Evolutionary conservation across 257 asterid species (phyloP).

Genomic region (Solanum pennellii): DNA sequence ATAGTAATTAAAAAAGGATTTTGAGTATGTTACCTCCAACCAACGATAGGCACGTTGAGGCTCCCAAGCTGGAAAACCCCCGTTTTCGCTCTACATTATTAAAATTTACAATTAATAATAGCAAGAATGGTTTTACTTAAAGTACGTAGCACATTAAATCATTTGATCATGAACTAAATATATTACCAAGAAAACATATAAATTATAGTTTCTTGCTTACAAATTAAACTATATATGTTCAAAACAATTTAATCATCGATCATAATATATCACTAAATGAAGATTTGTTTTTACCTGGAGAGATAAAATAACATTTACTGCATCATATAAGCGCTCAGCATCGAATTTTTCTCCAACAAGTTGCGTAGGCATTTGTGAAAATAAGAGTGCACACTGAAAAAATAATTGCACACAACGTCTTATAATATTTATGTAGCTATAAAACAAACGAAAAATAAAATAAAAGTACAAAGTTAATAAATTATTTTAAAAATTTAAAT

Average conservation of each 20-base stretch:
- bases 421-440: neutral
- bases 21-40: slow-evolving; percentile 31
- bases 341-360: slow-evolving; percentile 25
- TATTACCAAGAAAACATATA: neutral
- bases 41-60: slow-evolving; percentile 33
- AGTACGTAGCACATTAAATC: neutral
- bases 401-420: neutral
- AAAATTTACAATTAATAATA: neutral
- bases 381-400: slow-evolving; percentile 21
- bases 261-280: neutral
- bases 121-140: neutral
- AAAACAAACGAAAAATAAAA: neutral
- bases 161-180: neutral
- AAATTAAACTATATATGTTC: neutral
- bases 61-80: slow-evolving; percentile 60
- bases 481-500: too few relatives aligned
- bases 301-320: slow-evolving; percentile 38
- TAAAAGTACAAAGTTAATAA: too few relatives aligned
- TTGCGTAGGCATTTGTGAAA: slow-evolving; percentile 23
- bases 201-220: neutral
- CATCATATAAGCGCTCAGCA: slow-evolving; percentile 23
- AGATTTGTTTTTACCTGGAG: slow-evolving; percentile 20
- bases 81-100: slow-evolving; percentile 22
- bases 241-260: neutral
- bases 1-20: neutral